Evolutionary conservation across 495 filamentous ascomycete species (phyloP).

Genomic region (Neurospora sublineolata): DNA sequence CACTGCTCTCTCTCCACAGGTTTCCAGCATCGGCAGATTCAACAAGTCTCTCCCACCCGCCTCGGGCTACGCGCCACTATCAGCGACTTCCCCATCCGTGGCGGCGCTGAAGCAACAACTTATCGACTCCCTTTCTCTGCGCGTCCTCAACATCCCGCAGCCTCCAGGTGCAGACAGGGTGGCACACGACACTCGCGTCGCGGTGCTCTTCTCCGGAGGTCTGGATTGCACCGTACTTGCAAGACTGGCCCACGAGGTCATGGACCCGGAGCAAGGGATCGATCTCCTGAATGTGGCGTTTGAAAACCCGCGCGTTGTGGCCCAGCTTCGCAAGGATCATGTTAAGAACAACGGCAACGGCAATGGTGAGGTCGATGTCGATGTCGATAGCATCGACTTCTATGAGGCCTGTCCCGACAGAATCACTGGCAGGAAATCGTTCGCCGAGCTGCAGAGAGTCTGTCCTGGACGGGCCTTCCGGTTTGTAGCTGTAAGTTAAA

Average conservation of each 20-base stretch:
- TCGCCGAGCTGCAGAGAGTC: slow-evolving; percentile 55
- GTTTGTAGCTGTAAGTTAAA: slow-evolving; percentile 52
- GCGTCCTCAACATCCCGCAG: slow-evolving; percentile 57
- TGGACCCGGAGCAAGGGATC: slow-evolving; percentile 56
- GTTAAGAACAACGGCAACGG: neutral
- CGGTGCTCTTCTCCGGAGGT: slow-evolving; percentile 87
- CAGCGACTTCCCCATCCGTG: slow-evolving; percentile 41
- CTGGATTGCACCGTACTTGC: slow-evolving; percentile 88
- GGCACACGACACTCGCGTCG: slow-evolving; percentile 40
- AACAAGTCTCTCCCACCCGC: slow-evolving; percentile 40
- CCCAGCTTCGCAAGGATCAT: slow-evolving; percentile 13
- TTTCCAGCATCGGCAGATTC: slow-evolving; percentile 50
- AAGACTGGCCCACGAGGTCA: slow-evolving; percentile 65
- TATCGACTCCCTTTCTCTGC: slow-evolving; percentile 48
- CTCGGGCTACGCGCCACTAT: slow-evolving; percentile 26
- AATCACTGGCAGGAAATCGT: slow-evolving; percentile 67
- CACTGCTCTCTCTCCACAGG: slow-evolving; percentile 32
- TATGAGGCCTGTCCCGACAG: slow-evolving; percentile 88
- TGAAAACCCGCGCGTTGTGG: slow-evolving; percentile 72
- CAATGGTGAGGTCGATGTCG: neutral
- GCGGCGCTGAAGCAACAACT: slow-evolving; percentile 46
- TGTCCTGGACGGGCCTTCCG: slow-evolving; percentile 69
- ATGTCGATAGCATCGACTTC: slow-evolving; percentile 16
- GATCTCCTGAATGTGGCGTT: slow-evolving; percentile 95
- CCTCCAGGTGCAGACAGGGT: slow-evolving; percentile 29